Evolutionary conservation across 2,329 filamentous ascomycete species (phyloP).

Genomic region (Blastomyces parvus): DNA sequence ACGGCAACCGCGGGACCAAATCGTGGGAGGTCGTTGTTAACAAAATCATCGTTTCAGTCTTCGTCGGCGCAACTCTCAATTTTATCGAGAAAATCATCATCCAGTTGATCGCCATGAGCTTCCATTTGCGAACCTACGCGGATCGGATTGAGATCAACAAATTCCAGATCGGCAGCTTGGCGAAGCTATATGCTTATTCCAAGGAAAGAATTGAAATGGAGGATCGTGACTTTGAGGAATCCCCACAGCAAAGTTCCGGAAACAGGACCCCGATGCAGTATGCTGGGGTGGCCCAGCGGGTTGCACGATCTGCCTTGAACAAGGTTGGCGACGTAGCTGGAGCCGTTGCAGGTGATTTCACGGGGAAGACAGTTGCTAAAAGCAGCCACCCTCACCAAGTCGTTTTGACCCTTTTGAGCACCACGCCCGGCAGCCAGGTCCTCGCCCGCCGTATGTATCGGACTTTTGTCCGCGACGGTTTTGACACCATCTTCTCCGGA

Average conservation of each 20-base stretch:
- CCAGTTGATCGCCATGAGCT: constrained; percentile 87
- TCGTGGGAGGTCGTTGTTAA: constrained; percentile 69
- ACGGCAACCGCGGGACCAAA: constrained; percentile 44
- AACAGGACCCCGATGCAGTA: constrained; percentile 63
- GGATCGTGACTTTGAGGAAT: constrained; percentile 66
- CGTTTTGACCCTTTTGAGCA: constrained; percentile 65
- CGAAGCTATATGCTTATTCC: constrained; percentile 56
- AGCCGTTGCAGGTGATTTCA: constrained; percentile 83
- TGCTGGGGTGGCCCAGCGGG: constrained; percentile 59
- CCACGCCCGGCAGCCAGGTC: constrained; percentile 65
- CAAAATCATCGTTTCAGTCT: constrained; percentile 78
- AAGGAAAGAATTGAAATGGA: constrained; percentile 57
- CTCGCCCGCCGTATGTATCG: constrained; percentile 81
- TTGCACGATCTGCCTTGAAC: constrained; percentile 63
- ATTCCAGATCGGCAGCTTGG: constrained; percentile 64
- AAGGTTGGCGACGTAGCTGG: constrained; percentile 80
- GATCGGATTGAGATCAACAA: constrained; percentile 89
- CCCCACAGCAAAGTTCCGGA: constrained; percentile 48
- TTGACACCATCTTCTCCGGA: constrained; percentile 65
- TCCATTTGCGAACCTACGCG: constrained; percentile 82
- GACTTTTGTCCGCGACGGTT: constrained; percentile 65
- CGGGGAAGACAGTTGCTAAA: constrained; percentile 58
- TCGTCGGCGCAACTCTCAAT: constrained; percentile 70
- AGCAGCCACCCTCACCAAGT: constrained; percentile 78
- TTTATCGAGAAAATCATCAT: constrained; percentile 88